Evolutionary conservation across 2,329 filamentous ascomycete genomes (phyloP), one percentile per base, ranked within the genome.

Genomic region (Trichoderma gracile): DNA sequence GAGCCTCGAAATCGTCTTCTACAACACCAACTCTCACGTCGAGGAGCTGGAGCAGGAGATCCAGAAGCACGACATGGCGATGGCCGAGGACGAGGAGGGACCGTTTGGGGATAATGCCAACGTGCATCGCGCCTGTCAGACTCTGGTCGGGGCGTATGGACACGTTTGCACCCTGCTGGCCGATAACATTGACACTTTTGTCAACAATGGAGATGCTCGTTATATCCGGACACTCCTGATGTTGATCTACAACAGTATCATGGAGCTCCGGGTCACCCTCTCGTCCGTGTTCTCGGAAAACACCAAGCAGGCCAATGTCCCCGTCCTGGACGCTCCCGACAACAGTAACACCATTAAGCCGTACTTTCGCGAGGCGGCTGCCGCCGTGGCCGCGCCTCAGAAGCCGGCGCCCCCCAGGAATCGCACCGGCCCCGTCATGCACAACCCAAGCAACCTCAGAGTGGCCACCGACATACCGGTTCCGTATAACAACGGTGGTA

Each of bases 11-110:
- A 83, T 87, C 64, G 85, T 89, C 30, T 86, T 89, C 66, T 89
- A 88, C 74, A 88, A 88, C 72, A 88, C 86, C 12, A 87, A 86
- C 66, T 85, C 82, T 1, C 87, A 89, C 66, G 86, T 89, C 3
- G 84, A 88, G 72, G 84, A 89, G 70, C 76, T 89, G 8, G 86
- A 89, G 70, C 82, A 84, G 66, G 86, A 88, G 69, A 86, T 89
- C 21, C 84, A 88, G 71, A 84, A 82, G 66, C 85, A 88, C 65
- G 85, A 88, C 58, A 76, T 76, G 19, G 77, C 80, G 5, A 76
- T 80, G 0, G 61, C 67, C 25, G 82, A 83, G 17, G 78, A 79
- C 25, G 83, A 84, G 10, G 80, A 80, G 47, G 77, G 79, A 45
- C 76, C 78, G 3, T 77, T 78, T 15, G 78, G 82, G 21, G 85